phyloP scores from a whole-genome alignment of 371 early-diverging fungal species.

The Rhizomucor pusillus region DNA sequence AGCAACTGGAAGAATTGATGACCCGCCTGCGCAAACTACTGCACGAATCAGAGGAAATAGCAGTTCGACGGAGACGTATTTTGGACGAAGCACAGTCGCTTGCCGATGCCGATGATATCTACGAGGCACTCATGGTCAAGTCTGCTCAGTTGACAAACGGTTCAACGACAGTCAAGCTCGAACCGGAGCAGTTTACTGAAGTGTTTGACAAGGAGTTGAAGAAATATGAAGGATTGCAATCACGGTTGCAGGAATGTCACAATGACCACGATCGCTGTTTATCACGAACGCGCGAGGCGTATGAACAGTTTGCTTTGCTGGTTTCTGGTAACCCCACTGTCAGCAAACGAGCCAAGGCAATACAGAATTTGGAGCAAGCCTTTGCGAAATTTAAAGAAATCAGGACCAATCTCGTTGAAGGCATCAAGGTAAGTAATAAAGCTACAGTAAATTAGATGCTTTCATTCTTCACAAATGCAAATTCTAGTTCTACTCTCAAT shows the following conservation, averaged over 20 bases:
- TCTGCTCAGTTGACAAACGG: constrained; percentile 45
- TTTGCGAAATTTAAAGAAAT: constrained; percentile 69
- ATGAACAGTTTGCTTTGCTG: constrained; percentile 59
- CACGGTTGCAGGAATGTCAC: constrained; percentile 40
- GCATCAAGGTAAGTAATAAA: constrained; percentile 39
- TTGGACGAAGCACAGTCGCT: constrained; percentile 55
- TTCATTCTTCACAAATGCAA: neutral
- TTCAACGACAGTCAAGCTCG: constrained; percentile 64
- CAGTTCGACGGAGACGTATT: constrained; percentile 48
- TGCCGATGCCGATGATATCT: constrained; percentile 72
- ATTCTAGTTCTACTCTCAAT: constrained; percentile 67
- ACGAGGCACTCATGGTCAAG: constrained; percentile 28
- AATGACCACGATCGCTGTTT: constrained; percentile 59
- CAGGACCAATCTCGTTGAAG: constrained; percentile 65
- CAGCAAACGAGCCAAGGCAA: constrained; percentile 61
- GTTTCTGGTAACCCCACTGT: constrained; percentile 48
- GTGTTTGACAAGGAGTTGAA: constrained; percentile 63
- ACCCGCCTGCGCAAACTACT: constrained; percentile 11
- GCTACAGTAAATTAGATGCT: neutral
- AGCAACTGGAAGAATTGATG: constrained; percentile 10
- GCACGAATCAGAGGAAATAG: constrained; percentile 17
- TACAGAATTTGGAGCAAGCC: constrained; percentile 67
- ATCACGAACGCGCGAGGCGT: constrained; percentile 50
- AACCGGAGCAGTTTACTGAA: constrained; percentile 70
- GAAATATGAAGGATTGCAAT: constrained; percentile 59